A percentile compares a stretch with the other conserved stretches of the same genome.
These are phyloP conservation scores for Solanum bukasovii DNA, from an alignment of 257 asterid species.

Conservation along the genomic window DNA sequence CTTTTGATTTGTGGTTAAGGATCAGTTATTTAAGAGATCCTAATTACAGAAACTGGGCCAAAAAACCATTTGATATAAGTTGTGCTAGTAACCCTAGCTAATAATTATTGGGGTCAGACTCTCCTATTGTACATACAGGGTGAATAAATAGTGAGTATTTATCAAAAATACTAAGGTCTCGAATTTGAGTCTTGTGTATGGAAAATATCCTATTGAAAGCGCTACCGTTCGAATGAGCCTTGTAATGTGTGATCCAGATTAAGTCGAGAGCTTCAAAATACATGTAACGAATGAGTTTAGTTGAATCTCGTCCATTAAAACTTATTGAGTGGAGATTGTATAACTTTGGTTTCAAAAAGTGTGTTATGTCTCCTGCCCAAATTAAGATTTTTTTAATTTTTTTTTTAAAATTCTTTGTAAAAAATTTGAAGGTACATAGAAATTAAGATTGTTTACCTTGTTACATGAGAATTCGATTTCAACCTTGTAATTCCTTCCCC, in stretches of 20 bases:
- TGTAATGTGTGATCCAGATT: fast-evolving
- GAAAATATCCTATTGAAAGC: fast-evolving
- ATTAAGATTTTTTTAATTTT: neutral
- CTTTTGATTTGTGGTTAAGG: neutral
- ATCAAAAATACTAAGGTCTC: too few relatives aligned
- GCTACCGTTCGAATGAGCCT: fast-evolving
- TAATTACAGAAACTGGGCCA: neutral
- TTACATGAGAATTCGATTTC: neutral
- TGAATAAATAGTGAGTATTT: neutral
- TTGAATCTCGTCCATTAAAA: neutral
- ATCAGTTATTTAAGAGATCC: neutral
- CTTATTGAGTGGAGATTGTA: neutral
- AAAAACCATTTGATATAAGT: neutral
- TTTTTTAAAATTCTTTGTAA: neutral
- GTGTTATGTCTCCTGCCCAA: neutral
- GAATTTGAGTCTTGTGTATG: fast-evolving
- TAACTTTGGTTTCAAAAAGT: neutral
- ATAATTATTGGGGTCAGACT: neutral
- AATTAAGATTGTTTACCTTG: neutral
- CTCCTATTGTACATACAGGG: neutral
- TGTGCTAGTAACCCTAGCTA: neutral
- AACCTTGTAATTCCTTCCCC: too few relatives aligned
- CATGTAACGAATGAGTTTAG: neutral
- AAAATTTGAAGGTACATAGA: neutral
- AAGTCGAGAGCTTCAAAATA: too few relatives aligned